A percentile compares a stretch with the other conserved stretches of the same genome.
phyloP scores from a whole-genome alignment of 495 filamentous ascomycete species.

The Penicillium atrosanguineum region DNA sequence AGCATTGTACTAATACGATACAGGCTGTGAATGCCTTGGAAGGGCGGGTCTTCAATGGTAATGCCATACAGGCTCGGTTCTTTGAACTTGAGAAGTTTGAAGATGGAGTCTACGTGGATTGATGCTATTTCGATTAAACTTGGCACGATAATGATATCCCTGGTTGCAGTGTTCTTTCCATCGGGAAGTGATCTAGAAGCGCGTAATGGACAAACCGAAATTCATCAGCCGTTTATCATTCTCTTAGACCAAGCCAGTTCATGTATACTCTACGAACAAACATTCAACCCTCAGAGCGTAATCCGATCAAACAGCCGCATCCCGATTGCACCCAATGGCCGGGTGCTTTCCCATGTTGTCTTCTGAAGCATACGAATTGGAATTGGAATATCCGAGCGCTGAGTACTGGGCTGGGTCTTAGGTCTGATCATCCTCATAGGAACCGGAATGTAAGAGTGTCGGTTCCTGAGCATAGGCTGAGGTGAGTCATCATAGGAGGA shows the following conservation, averaged over 20 bases:
- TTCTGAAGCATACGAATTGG: not conserved
- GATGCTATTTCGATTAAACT: not conserved
- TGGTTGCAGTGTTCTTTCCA: too few species aligned
- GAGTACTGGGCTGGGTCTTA: not conserved
- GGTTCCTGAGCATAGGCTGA: not conserved
- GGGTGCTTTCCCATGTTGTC: not conserved
- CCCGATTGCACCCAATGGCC: not conserved
- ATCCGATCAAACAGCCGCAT: conserved; percentile 23
- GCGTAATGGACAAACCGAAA: not conserved
- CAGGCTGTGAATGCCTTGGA: conserved; percentile 87
- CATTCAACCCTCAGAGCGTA: conserved; percentile 16
- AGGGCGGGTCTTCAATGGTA: conserved; percentile 82
- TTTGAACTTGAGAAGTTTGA: conserved; percentile 82
- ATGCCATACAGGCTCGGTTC: conserved; percentile 72
- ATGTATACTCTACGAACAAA: not conserved
- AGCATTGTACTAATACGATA: not conserved
- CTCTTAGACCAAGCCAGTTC: not conserved
- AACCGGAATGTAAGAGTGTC: not conserved
- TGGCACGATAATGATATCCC: not conserved
- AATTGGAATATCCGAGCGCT: conserved; percentile 6
- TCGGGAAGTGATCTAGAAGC: too few species aligned
- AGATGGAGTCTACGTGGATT: conserved; percentile 58
- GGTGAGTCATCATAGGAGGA: not conserved
- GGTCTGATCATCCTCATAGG: not conserved
- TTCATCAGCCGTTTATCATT: not conserved